A percentile compares a stretch with the other conserved stretches of the same genome.
Conservation (phyloP, 2,329 filamentous ascomycete genomes). For the Capronia americana region DNA sequence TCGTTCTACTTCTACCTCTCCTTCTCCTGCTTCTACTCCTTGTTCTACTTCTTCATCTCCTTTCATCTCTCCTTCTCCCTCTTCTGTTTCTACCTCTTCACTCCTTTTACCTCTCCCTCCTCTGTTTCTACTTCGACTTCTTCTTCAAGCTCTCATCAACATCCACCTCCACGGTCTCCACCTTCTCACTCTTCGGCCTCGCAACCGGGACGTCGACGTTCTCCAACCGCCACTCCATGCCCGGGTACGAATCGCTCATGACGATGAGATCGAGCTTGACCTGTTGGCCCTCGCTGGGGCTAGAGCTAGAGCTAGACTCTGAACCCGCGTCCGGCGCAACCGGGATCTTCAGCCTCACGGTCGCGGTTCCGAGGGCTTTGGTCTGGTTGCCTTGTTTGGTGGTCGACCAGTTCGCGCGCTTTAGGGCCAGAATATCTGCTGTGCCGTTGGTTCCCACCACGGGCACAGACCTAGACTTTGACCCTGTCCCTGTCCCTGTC, state of each 20-base stretch:
- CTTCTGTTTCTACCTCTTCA: neutral
- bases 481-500: constrained; percentile 37
- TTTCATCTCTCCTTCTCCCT: neutral
- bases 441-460: neutral
- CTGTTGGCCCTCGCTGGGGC: constrained; percentile 7
- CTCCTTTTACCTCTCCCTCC: too few relatives aligned
- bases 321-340: constrained; percentile 38
- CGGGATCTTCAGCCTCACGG: constrained; percentile 30
- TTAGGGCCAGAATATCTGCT: constrained; percentile 76
- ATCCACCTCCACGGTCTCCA: constrained; percentile 34
- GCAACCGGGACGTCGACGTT: constrained; percentile 57
- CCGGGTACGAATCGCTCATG: constrained; percentile 86
- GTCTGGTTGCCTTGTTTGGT: constrained; percentile 39
- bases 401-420: constrained; percentile 77
- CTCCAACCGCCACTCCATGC: constrained; percentile 68
- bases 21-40: too few relatives aligned
- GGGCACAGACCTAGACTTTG: too few relatives aligned
- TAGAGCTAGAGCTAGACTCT: neutral
- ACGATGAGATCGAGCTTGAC: constrained; percentile 72
- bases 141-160: constrained; percentile 38
- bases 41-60: too few relatives aligned
- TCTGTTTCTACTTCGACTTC: constrained; percentile 21
- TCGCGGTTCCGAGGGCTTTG: constrained; percentile 34
- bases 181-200: constrained; percentile 30
- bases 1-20: too few relatives aligned